These are phyloP conservation scores for Paxillus involutus DNA, from an alignment of 768 basidiomycete genomes.

Conservation along the genomic window DNA sequence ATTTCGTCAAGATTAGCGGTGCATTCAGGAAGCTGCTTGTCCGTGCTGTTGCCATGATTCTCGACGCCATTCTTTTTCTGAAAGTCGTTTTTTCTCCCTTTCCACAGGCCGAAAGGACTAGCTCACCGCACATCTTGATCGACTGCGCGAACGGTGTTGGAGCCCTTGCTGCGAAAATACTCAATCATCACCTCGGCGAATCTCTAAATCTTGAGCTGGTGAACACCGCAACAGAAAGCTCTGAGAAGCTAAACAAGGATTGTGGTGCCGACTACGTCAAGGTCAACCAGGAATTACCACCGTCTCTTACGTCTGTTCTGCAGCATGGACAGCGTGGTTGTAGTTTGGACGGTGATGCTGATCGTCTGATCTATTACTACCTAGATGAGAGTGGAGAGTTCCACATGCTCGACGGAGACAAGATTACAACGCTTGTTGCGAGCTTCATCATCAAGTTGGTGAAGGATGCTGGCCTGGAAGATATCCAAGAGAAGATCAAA, in stretches of 20 bases:
- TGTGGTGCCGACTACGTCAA: conserved; percentile 99
- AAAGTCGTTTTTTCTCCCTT: not conserved
- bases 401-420: conserved; percentile 96
- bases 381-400: conserved; percentile 76
- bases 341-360: conserved; percentile 96
- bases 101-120: conserved; percentile 55
- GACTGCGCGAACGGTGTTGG: conserved; percentile 99
- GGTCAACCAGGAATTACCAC: conserved; percentile 85
- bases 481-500: conserved; percentile 50
- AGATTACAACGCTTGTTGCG: conserved; percentile 92
- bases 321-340: conserved; percentile 80
- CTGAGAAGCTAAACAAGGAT: conserved; percentile 76
- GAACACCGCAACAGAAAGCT: conserved; percentile 63
- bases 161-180: conserved; percentile 61
- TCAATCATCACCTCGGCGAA: conserved; percentile 59
- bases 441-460: conserved; percentile 91
- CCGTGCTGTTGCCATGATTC: conserved; percentile 30
- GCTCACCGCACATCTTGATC: conserved; percentile 63
- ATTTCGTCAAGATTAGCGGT: conserved; percentile 74
- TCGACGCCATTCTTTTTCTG: conserved; percentile 1
- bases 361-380: conserved; percentile 95
- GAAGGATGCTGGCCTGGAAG: conserved; percentile 78
- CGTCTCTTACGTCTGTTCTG: conserved; percentile 62
- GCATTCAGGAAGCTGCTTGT: conserved; percentile 90
- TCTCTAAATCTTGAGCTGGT: conserved; percentile 63